phyloP scores from a whole-genome alignment of 2,329 filamentous ascomycete genomes.

The Aspergillus intermedius region DNA sequence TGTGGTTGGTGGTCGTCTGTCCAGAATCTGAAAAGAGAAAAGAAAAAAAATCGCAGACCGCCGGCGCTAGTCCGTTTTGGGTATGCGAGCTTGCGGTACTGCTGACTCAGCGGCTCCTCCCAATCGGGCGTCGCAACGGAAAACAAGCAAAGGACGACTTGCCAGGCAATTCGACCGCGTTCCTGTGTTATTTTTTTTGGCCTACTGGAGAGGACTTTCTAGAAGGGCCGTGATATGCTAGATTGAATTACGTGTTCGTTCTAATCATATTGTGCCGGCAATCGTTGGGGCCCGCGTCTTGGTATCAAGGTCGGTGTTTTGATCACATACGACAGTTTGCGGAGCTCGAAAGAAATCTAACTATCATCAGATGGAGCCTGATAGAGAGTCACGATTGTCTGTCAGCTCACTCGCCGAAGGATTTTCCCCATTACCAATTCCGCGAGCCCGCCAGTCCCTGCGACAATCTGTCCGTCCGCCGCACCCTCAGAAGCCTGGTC shows the following conservation, averaged over 20 bases:
- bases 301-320: background rate
- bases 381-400: slow-evolving; percentile 46
- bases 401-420: slow-evolving; percentile 56
- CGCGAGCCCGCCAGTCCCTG: slow-evolving; percentile 27
- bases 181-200: background rate
- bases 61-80: slow-evolving; percentile 26
- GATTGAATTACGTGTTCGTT: slow-evolving; percentile 3
- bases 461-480: slow-evolving; percentile 32
- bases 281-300: background rate
- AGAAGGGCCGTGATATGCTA: slow-evolving; percentile 2
- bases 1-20: slow-evolving; percentile 3
- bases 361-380: slow-evolving; percentile 27
- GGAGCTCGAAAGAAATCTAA: slow-evolving; percentile 5
- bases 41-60: slow-evolving; percentile 29
- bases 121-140: slow-evolving; percentile 9
- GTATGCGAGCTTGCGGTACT: slow-evolving; percentile 13
- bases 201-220: background rate
- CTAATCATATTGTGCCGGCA: background rate
- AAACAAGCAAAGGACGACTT: slow-evolving; percentile 12
- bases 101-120: slow-evolving; percentile 18
- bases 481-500: slow-evolving; percentile 34
- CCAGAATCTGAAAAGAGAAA: slow-evolving; percentile 7
- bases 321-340: background rate
- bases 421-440: slow-evolving; percentile 36
- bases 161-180: background rate